Evolutionary conservation across 73 alveolate species (phyloP), one percentile per base, ranked within the genome.

Genomic region (Effrenium voratum): DNA sequence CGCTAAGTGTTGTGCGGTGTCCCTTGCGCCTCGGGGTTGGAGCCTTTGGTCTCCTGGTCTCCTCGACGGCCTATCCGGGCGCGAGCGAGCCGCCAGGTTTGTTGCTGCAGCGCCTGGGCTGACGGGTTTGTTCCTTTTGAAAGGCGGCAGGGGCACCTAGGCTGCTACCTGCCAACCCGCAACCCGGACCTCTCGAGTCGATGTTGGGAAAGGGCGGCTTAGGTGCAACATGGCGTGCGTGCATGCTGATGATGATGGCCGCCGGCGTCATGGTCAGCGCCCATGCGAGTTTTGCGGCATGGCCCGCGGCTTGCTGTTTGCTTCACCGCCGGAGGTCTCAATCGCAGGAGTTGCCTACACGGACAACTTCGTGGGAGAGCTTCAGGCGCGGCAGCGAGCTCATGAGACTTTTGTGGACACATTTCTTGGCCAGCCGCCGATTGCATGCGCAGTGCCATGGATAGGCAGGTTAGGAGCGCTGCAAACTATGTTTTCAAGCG

Each of bases 311-410:
- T 52, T 52, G 8, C 63, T 12, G 63, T 19, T 19, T 19, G 80
- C 46, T 30, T 22, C 40, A 44, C 38, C 44, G n/a, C n/a, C 34
- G 6, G 3, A 87, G 95, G 95, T 87, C 40, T 87, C 84, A 49
- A 34, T 75, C n/a, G 95, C 95, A 16, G 95, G 95, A n/a, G 49
- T 87, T 24, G 50, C 63, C 43, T 87, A 43, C 95, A 87, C 85
- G 4, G 84, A 63, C 50, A 87, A 87, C 84, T 87, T 60, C 32
- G 95, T 87, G 68, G 72, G n/a, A 34, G 84, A 87, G 36, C 57
- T 87, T 34, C 84, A 87, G 95, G 95, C 82, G 40, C 19, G 8
- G 63, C 76, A 34, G 13, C 45, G n/a, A 40, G 10, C 24, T 19
- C 12, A 24, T 40, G n/a, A 36, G 0, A 63, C n/a, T n/a, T n/a